Base-by-base conservation (phyloP, 2,329 filamentous ascomycete species). In the Calonectria honghensis region DNA sequence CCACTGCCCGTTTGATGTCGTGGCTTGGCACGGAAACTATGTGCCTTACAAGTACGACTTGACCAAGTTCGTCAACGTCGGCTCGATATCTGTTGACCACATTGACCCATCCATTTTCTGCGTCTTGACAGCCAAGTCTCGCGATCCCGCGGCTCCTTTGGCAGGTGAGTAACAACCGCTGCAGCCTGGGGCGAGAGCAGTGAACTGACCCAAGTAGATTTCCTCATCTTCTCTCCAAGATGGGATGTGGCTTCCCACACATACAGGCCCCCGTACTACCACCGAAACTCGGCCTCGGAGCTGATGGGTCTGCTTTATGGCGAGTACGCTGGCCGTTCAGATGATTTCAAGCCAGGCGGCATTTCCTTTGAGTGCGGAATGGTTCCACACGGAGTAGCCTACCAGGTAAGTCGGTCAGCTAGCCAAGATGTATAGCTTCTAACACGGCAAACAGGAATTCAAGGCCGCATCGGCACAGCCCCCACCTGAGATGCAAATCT, bases 21-120 rank as follows among this genome's bases (percentile, higher is more conserved):
- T 94, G 1, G 92, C 91, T 2, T 94, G 93, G 93, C 92, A 93
- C 77, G 93, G 93, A 32, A 91, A 90, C 71, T 93, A 93, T 81
- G 91, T 91, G 68, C 89, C 89, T 0, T 90, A 88, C 83, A 90
- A 90, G 82, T 91, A 91, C 82, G 89, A 89, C 72, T 82, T 91
- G 7, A 89, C 88, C 16, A 89, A 89, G 72, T 84, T 93, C 87
- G 82, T 93, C 88, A 88, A 89, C 85, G 83, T 90, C 84, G 91
- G 74, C 31, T 77, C 76, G 3, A 76, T 77, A 24, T 77, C 76
- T 5, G 76, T 77, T 16, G 92, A 94, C 81, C 92, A 94, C 79
- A 91, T 91, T 4, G 92, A 94, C 78, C 93, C 93, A 0, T 91
- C 89, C 48, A 91, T 94, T 80, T 93, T 90, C 84, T 91, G 90